Evolutionary conservation across 495 filamentous ascomycete genomes (phyloP), one percentile per base, ranked within the genome.

Genomic region (Aspergillus wentii): DNA sequence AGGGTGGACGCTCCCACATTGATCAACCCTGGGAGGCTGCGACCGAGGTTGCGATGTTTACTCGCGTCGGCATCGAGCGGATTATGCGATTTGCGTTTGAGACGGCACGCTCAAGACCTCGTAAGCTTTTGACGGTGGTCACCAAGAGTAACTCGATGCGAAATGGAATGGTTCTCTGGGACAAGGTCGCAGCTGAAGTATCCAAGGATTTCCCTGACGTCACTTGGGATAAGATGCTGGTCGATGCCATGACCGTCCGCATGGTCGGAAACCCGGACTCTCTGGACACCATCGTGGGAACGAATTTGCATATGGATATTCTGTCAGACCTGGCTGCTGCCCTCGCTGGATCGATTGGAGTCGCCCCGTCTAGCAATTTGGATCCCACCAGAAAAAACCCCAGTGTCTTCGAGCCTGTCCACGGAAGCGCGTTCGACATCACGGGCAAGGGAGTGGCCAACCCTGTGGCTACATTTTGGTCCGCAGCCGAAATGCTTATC

Each of bases 371-470:
- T 1, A 69, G 64, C 27, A 80, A 81, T 42, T 54, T 81, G 8
- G 77, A 80, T 45, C 76, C 76, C 1, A 79, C 72, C 11, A 51
- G 76, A 14, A 46, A 66, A 46, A 68, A 69, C 38, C 76, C 77
- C 1, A 72, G 65, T 22, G 67, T 81, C 55, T 81, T 81, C 42
- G 76, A 81, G 56, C 75, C 76, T 7, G 77, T 80, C 13, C 76
- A 80, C 46, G 77, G 77, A 0, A 70, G 64, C 20, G 76, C 77
- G 2, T 79, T 79, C 17, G 81, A 84, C 52, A 82, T 86, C 22
- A 76, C 75, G 3, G 81, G 81, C 0, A 79, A 81, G 50, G 79
- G 78, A 0, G 28, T 62, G 30, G 81, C 81, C 17, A 86, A 86
- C 46, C 80, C 81, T 0, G 68, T 85, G 1, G 81, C 66, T 5